Percentiles rank a stretch among this genome's conserved stretches.
phyloP scores from a whole-genome alignment of 2,329 filamentous ascomycete species.

The Beauveria pseudobassiana region DNA sequence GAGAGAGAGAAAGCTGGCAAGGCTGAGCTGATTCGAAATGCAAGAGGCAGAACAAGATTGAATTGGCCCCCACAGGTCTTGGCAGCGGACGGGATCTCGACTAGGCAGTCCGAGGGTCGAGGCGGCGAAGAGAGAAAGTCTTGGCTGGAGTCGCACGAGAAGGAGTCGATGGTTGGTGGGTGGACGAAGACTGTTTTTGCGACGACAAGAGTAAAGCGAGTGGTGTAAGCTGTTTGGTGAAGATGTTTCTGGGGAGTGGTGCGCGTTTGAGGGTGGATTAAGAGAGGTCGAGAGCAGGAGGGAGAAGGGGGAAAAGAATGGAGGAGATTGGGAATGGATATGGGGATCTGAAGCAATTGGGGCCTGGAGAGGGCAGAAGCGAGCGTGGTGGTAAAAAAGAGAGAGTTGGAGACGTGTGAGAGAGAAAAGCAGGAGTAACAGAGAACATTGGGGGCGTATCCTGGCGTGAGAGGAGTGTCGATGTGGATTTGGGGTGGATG shows the following conservation, averaged over 20 bases:
- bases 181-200: neutral
- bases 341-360: neutral
- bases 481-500: neutral
- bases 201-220: neutral
- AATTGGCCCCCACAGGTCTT: slow-evolving; percentile 3
- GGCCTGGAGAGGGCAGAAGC: neutral
- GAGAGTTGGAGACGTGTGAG: neutral
- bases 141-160: neutral
- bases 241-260: neutral
- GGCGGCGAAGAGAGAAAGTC: neutral
- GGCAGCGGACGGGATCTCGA: neutral
- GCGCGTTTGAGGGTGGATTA: neutral
- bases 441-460: neutral
- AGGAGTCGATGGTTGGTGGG: neutral
- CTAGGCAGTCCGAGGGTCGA: neutral
- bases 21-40: neutral
- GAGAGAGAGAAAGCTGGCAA: neutral
- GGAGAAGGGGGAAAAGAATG: neutral
- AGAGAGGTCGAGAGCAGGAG: neutral
- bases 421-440: neutral
- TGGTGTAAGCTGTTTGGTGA: neutral
- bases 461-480: neutral
- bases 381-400: neutral
- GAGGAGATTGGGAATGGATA: neutral
- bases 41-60: neutral